A percentile compares a stretch with the other conserved stretches of the same genome.
These are phyloP conservation scores for Ambispora gerdemannii DNA, from an alignment of 192 early-diverging fungal genomes.

Conservation along the genomic window DNA sequence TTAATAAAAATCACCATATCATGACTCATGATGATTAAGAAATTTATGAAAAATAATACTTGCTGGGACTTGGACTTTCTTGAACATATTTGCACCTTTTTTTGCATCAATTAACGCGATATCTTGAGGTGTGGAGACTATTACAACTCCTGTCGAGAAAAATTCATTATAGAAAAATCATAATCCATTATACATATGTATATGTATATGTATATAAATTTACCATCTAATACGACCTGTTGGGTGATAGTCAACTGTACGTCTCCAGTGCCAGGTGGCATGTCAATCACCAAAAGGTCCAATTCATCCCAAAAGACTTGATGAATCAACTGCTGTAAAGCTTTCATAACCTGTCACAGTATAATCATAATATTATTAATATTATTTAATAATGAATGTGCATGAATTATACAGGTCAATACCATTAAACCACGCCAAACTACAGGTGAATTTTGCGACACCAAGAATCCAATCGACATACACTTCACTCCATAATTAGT, in stretches of 20 bases:
- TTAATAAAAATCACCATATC: no score
- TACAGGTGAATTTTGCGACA: slow-evolving; percentile 67
- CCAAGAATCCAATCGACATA: slow-evolving; percentile 91
- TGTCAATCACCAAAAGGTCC: slow-evolving; percentile 83
- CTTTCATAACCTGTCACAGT: slow-evolving; percentile 72
- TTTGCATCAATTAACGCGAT: slow-evolving; percentile 77
- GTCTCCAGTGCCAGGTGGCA: slow-evolving; percentile 94
- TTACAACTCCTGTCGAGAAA: slow-evolving; percentile 62
- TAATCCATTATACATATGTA: neutral
- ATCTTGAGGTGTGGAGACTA: slow-evolving; percentile 91
- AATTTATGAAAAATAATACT: slow-evolving; percentile 31
- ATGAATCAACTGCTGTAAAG: slow-evolving; percentile 78
- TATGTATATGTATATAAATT: neutral
- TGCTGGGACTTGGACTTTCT: slow-evolving; percentile 77
- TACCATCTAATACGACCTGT: slow-evolving; percentile 64
- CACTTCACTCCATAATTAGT: slow-evolving; percentile 83
- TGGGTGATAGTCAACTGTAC: slow-evolving; percentile 82
- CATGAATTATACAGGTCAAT: neutral
- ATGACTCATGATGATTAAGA: neutral
- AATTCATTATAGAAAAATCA: slow-evolving; percentile 14
- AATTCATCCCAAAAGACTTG: slow-evolving; percentile 77
- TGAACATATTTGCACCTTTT: slow-evolving; percentile 81
- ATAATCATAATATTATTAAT: neutral
- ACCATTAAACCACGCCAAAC: slow-evolving; percentile 93
- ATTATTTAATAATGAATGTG: no score